These are phyloP conservation scores for Fusarium secorum DNA, from an alignment of 2,329 filamentous ascomycete species.

Conservation along the genomic window DNA sequence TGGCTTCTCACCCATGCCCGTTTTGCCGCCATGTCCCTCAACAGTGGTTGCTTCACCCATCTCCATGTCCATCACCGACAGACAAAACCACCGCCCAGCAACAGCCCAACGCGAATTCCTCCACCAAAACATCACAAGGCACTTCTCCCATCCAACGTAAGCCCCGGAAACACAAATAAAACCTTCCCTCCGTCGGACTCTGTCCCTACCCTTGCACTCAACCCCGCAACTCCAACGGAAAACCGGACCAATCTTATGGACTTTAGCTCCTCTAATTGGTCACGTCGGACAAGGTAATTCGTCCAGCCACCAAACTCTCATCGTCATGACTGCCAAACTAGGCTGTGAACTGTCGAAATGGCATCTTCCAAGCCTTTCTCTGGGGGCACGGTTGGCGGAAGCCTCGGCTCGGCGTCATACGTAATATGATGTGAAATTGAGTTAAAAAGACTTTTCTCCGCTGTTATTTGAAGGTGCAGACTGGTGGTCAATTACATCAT, in stretches of 20 bases:
- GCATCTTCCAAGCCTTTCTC: background rate
- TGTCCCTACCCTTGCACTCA: background rate
- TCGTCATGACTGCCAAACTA: background rate
- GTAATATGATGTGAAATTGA: background rate
- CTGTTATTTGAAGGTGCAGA: background rate
- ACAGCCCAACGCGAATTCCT: background rate
- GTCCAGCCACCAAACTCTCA: background rate
- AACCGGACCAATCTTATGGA: background rate
- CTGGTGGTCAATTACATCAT: background rate
- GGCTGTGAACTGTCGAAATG: background rate
- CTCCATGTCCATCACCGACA: background rate
- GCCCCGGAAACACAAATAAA: background rate
- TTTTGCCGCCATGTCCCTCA: background rate
- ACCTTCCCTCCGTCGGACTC: background rate
- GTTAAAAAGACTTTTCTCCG: background rate
- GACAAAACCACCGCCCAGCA: background rate
- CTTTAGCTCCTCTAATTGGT: background rate
- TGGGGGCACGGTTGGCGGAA: background rate
- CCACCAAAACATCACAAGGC: background rate
- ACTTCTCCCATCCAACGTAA: background rate
- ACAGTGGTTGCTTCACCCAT: background rate
- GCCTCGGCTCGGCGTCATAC: conserved; percentile 1
- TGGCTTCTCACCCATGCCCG: background rate
- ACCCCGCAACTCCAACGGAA: background rate
- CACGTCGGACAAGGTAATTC: background rate